Evolutionary conservation across 441 rosid genomes (phyloP), one percentile per base, ranked within the genome.

Genomic region (Bocquillonia castaneifolia): DNA sequence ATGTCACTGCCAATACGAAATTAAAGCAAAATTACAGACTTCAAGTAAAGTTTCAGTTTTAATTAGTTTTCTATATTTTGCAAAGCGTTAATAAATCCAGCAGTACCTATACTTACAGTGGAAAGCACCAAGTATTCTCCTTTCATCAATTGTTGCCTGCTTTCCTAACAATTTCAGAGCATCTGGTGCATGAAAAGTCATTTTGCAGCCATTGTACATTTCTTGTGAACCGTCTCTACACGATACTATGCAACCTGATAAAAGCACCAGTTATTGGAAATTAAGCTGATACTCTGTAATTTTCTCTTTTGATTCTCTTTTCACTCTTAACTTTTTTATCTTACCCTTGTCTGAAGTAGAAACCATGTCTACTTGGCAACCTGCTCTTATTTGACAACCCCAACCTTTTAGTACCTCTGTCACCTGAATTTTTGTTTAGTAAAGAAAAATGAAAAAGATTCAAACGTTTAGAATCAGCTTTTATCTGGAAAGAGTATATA

Each of bases 1-100:
- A 89, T 80, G 47, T 89, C 95, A 36, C 95, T 93, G 93, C 79
- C n/a, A n/a, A n/a, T n/a, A n/a, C n/a, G n/a, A n/a, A n/a, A n/a
- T n/a, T n/a, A n/a, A n/a, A n/a, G n/a, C n/a, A n/a, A n/a, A n/a
- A 68, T 79, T 67, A 0, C 48, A 67, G 51, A 68, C 53, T 17
- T 70, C 47, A 40, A 2, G 10, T 28, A 26, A 4, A 20, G 37
- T 10, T n/a, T n/a, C n/a, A n/a, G n/a, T n/a, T n/a, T n/a, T n/a
- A n/a, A n/a, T n/a, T n/a, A n/a, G n/a, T n/a, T n/a, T n/a, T n/a
- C n/a, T n/a, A n/a, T n/a, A n/a, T n/a, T n/a, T n/a, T n/a, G n/a
- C 39, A 29, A 48, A 7, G 6, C 32, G 67, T 13, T 6, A 26
- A 63, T n/a, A 57, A 10, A 25, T 20, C 22, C 28, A 54, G 32